phyloP scores from a whole-genome alignment of 345 rosid genomes.

The Populus ilicifolia region DNA sequence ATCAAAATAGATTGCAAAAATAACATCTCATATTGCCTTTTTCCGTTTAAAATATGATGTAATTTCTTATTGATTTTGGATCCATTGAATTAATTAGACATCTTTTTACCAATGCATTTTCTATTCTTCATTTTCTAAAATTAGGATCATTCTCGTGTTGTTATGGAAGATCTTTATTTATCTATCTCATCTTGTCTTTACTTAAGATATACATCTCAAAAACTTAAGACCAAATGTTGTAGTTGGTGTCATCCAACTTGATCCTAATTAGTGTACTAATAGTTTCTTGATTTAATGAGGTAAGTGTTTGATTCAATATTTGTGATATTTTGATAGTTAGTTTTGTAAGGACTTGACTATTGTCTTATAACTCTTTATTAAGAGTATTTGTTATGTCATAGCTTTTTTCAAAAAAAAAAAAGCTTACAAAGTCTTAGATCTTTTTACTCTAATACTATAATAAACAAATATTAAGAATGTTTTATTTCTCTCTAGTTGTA shows the following conservation, averaged over 20 bases:
- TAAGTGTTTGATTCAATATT: too few relatives aligned
- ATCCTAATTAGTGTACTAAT: background rate
- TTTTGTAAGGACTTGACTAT: too few relatives aligned
- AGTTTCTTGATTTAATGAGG: background rate
- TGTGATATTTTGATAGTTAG: background rate
- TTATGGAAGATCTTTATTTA: background rate
- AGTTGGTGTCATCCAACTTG: background rate
- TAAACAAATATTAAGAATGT: too few relatives aligned
- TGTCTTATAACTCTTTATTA: background rate
- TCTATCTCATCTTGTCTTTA: background rate
- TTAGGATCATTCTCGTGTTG: background rate
- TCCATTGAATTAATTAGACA: background rate
- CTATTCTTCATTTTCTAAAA: background rate
- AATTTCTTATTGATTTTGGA: too few relatives aligned
- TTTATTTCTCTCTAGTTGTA: too few relatives aligned
- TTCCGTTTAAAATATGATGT: background rate
- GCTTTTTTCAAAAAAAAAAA: too few relatives aligned
- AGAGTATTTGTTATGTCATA: background rate
- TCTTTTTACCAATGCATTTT: slow-evolving; percentile 2
- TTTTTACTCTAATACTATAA: too few relatives aligned
- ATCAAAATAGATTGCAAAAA: background rate
- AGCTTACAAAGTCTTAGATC: too few relatives aligned
- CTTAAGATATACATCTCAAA: background rate
- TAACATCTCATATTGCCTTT: background rate
- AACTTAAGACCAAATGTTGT: background rate